Base-by-base conservation (phyloP, 1,284 basidiomycete genomes). In the Inonotus hispidus region DNA sequence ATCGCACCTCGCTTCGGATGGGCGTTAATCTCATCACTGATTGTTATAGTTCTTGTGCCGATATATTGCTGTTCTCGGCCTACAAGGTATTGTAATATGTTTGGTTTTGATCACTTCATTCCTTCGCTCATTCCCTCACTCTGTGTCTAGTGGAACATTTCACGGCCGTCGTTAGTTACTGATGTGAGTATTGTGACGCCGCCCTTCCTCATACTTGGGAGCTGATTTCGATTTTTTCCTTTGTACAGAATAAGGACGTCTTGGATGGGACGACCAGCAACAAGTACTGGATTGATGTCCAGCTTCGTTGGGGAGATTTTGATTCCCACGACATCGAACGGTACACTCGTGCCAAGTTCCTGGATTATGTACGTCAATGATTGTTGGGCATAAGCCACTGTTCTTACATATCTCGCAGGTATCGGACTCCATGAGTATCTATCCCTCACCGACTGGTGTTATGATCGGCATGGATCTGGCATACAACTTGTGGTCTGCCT, bases 271-370 rank as follows among this genome's bases (percentile, higher is more conserved):
- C 95, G 0, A 98, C 95, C 0, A 93, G 90, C 72, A 95, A 95
- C 82, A 99, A 99, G 79, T 99, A 91, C 82, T 99, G 96, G 97
- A 87, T 99, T 61, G 97, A 99, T 72, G 90, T 99, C 35, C 93
- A 99, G 73, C 82, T 99, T 60, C 86, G 97, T 68, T 99, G 97
- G 96, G 96, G 97, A 69, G 97, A 99, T 76, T 99, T 98, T 70
- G 97, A 99, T 74, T 95, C 93, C 21, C 97, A 99, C 75, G 95
- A 98, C 73, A 95, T 97, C 63, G 95, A 98, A 74, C 89, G 95
- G 41, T 98, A 98, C 75, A 95, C 94, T 25, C 92, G 95, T 66
- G 94, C 96, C 65, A 98, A 98, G 77, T 99, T 98, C 84, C 79
- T 98, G 77, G 94, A 95, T 74, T 96, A 95, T 69, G 92, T 91